These are phyloP conservation scores for Starmerella kuoi DNA, from an alignment of 805 yeast genomes.

Conservation along the genomic window DNA sequence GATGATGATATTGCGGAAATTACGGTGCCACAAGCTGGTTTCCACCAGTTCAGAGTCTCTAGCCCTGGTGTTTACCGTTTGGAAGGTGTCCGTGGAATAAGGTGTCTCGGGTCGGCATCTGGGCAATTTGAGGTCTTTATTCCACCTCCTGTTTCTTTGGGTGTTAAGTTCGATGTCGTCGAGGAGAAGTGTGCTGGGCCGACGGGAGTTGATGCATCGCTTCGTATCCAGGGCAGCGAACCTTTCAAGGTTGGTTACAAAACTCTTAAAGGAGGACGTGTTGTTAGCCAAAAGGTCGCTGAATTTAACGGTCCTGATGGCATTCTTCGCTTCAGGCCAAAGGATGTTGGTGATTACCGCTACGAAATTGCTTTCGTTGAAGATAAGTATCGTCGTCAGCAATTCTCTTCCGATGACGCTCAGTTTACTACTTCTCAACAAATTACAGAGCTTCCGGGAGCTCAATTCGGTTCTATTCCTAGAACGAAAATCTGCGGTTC, in stretches of 20 bases:
- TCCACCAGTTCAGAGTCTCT: neutral
- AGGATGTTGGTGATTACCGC: conserved; percentile 66
- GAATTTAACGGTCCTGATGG: conserved; percentile 25
- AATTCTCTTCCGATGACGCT: conserved; percentile 16
- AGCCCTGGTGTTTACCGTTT: conserved; percentile 58
- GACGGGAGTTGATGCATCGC: conserved; percentile 66
- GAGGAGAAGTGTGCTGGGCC: conserved; percentile 86
- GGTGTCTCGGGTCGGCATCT: conserved; percentile 58
- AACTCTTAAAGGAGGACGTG: conserved; percentile 32
- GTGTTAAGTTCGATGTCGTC: conserved; percentile 41
- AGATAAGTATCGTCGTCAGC: conserved; percentile 32
- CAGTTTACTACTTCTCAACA: conserved; percentile 25
- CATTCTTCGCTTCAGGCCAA: conserved; percentile 56
- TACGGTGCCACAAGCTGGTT: neutral
- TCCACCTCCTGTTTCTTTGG: conserved; percentile 43
- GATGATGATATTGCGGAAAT: neutral
- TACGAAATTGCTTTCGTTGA: conserved; percentile 60
- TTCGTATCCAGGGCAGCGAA: conserved; percentile 60
- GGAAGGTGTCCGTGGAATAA: conserved; percentile 41
- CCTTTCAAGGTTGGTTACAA: conserved; percentile 65
- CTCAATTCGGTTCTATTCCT: conserved; percentile 26
- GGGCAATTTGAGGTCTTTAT: conserved; percentile 43
- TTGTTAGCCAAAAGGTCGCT: conserved; percentile 8
- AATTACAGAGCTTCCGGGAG: conserved; percentile 32
- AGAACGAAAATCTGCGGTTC: conserved; percentile 14